Conservation (phyloP, 2,329 filamentous ascomycete genomes). For the Tolypocladium paradoxum region DNA sequence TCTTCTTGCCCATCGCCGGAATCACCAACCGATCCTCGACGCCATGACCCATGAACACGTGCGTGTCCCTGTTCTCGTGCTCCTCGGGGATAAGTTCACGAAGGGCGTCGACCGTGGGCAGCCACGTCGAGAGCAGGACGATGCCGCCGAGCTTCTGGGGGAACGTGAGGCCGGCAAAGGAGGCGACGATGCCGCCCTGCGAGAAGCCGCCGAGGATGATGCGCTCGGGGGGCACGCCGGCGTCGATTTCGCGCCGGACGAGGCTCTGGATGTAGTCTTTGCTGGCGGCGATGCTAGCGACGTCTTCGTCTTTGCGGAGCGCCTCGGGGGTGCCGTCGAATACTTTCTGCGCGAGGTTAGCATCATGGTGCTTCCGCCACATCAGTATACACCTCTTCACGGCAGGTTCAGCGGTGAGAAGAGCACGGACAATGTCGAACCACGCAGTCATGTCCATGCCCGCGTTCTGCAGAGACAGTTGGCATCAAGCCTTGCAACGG, state of each 20-base stretch:
- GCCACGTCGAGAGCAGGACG: slow-evolving; percentile 69
- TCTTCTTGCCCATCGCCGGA: slow-evolving; percentile 53
- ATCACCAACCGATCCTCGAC: slow-evolving; percentile 59
- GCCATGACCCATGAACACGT: slow-evolving; percentile 77
- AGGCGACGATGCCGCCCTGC: slow-evolving; percentile 70
- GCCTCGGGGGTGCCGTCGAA: background rate
- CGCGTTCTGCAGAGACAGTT: slow-evolving; percentile 40
- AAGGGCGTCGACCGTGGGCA: slow-evolving; percentile 46
- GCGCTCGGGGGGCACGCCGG: slow-evolving; percentile 65
- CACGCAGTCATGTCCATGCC: slow-evolving; percentile 72
- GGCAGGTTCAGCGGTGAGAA: too few species aligned
- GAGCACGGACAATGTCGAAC: slow-evolving; percentile 72
- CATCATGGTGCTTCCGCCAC: too few species aligned
- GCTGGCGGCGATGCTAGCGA: slow-evolving; percentile 58
- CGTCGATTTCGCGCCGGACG: slow-evolving; percentile 65
- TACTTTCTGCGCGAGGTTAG: background rate
- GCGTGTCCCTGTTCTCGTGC: slow-evolving; percentile 46
- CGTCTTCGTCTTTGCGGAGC: slow-evolving; percentile 37
- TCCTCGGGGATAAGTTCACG: slow-evolving; percentile 20
- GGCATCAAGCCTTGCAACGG: background rate
- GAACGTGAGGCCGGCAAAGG: slow-evolving; percentile 64
- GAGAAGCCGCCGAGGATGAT: slow-evolving; percentile 74
- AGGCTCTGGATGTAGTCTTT: slow-evolving; percentile 63
- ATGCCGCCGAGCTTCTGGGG: slow-evolving; percentile 62
- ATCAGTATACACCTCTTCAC: too few species aligned